Conservation (phyloP, 352 stramenopile species). For the Globisporangium nunn region DNA sequence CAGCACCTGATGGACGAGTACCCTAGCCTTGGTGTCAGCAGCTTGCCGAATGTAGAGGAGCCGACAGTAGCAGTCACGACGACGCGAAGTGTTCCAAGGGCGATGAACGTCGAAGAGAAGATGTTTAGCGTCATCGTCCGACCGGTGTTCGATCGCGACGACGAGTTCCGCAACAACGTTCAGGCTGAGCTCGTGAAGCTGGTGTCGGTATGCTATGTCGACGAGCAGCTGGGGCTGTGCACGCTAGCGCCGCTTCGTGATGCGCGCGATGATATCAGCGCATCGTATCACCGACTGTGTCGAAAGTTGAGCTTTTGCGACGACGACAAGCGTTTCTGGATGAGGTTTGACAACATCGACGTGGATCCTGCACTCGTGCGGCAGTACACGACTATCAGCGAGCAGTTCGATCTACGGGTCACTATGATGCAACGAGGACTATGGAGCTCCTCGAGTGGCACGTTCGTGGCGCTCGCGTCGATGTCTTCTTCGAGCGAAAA, state of each 20-base stretch:
- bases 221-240: constrained; percentile 36
- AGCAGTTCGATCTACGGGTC: constrained; percentile 1
- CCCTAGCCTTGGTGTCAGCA: constrained; percentile 4
- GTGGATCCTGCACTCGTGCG: constrained; percentile 15
- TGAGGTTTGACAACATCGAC: constrained; percentile 39
- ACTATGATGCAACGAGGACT: constrained; percentile 6
- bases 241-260: constrained; percentile 23
- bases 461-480: constrained; percentile 7
- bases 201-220: constrained; percentile 24
- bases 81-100: background rate
- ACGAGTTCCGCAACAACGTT: constrained; percentile 9
- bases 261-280: constrained; percentile 19
- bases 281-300: constrained; percentile 35
- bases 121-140: constrained; percentile 40
- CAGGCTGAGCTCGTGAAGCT: constrained; percentile 25
- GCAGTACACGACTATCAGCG: constrained; percentile 1
- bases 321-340: constrained; percentile 29
- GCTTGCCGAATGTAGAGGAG: background rate
- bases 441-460: constrained; percentile 4
- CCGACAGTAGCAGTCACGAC: background rate
- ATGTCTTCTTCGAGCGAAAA: constrained; percentile 4
- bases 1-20: constrained; percentile 22
- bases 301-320: constrained; percentile 25
- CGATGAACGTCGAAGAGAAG: constrained; percentile 13
- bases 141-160: constrained; percentile 16